Evolutionary conservation across 108 stramenopile species (phyloP), one percentile per base, ranked within the genome.

Genomic region (Pseudonitzschia multiseries): DNA sequence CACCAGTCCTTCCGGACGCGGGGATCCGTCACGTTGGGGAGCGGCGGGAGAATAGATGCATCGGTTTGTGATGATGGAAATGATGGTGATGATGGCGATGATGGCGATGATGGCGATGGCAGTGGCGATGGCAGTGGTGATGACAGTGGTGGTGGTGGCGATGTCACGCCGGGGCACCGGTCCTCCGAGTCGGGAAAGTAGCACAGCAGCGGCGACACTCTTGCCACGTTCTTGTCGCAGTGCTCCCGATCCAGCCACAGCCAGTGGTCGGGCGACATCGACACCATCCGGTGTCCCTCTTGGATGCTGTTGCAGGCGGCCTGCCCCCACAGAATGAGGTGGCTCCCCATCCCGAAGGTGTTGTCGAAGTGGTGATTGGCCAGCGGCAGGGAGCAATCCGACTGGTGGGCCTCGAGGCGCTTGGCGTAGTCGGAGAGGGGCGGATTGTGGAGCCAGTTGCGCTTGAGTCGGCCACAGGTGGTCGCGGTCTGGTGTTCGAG

Each of bases 221-320:
- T 40, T 24, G 48, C 41, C 41, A 44, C 56, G 3, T 74, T 26
- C 42, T 42, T 57, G 43, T 56, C 67, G 42, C 83, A 84, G 26
- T 82, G 62, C 24, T 43, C 69, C 71, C 74, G 76, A 72, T 84
- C 83, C 36, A 78, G 60, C 83, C 83, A 84, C 61, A 84, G 44
- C 83, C 84, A 85, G 26, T n/a, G n/a, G n/a, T 51, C 57, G 29
- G 70, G 36, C 18, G 65, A 27, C 20, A 57, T 14, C 36, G 76
- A 77, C 27, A 51, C 21, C 32, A 72, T 28, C 29, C 56, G 69
- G 18, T 57, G 41, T 43, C 68, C 36, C 6, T 42, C n/a, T 43
- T 85, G 72, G 71, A 80, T 77, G 3, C 76, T 76, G 56, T 85
- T 85, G 78, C 84, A 85, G 64, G 81, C 33, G 33, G 81, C 80